phyloP scores from a whole-genome alignment of 441 rosid genomes.

The Adansonia rubrostipa region DNA sequence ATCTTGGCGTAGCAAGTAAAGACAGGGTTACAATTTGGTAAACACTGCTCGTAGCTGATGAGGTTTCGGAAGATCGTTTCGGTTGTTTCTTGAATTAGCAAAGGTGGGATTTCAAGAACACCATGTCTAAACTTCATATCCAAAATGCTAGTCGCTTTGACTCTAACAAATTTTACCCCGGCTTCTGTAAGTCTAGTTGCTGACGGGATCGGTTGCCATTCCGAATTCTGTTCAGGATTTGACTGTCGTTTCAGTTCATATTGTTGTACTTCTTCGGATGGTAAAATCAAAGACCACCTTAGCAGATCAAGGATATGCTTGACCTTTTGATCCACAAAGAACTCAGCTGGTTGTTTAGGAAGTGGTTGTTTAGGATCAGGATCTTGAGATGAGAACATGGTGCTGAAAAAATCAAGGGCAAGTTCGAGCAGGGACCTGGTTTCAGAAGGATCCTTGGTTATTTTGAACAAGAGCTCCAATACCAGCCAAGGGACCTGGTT shows the following conservation, averaged over 20 bases:
- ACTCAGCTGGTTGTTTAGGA: too few species aligned
- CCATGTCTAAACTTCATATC: conserved; percentile 4
- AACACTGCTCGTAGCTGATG: conserved; percentile 44
- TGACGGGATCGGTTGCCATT: background rate
- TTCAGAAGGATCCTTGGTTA: background rate
- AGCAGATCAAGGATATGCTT: conserved; percentile 20
- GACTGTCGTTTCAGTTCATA: background rate
- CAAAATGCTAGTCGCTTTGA: background rate
- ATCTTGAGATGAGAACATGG: background rate
- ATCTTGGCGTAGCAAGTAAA: conserved; percentile 38
- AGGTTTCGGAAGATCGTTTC: conserved; percentile 29
- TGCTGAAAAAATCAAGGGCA: background rate
- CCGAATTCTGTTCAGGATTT: background rate
- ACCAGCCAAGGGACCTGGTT: conserved; percentile 15
- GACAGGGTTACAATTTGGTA: conserved; percentile 9
- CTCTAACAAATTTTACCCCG: background rate
- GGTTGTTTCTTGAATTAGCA: conserved; percentile 5
- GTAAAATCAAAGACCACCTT: background rate
- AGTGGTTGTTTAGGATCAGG: too few species aligned
- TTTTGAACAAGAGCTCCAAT: background rate
- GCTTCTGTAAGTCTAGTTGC: background rate
- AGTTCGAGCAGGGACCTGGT: background rate
- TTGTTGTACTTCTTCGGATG: background rate
- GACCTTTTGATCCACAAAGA: background rate
- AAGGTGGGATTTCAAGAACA: conserved; percentile 20